Evolutionary conservation across 2,329 filamentous ascomycete genomes (phyloP), one percentile per base, ranked within the genome.

Genomic region (Amauroascus niger): DNA sequence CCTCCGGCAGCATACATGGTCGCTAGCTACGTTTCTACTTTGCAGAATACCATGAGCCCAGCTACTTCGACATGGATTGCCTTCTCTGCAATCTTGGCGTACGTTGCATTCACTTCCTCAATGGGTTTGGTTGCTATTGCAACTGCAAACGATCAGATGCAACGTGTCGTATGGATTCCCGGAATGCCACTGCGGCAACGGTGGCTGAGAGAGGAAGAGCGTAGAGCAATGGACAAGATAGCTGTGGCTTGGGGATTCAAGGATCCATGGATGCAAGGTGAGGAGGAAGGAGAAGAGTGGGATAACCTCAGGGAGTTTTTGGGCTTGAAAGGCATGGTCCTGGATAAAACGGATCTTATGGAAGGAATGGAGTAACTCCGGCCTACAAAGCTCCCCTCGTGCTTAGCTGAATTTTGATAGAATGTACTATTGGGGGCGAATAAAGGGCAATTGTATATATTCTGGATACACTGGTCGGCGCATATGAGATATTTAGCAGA

Each of bases 101-200:
- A 97, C 67, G 77, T 94, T 40, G 79, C 82, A 18, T 87, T 88
- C 58, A 89, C 89, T 3, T 83, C 81, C 3, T 88, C 84, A 8
- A 80, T 97, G 51, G 93, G 91, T 2, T 73, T 93, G 40, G 81
- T 97, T 35, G 88, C 91, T 7, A 75, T 94, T 55, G 83, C 88
- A 24, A 96, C 91, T 32, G 78, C 84, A 56, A 96, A 96, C 69
- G 90, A 97, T 67, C 89, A 97, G 70, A 95, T 96, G 87, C 84
- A 86, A 63, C 82, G 93, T 18, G 88, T 97, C 4, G 90, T 88
- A 1, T 98, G 93, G 93, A 78, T 85, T 7, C 81, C 82, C 0
- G 93, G 93, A 9, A 84, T 88, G 32, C 85, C 87, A 20, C 72
- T 97, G 58, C 79, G 86, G 57, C 79, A 88, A 63, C 80, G 93